Conservation (phyloP, 768 basidiomycete species). For the Calvatia gigantea region DNA sequence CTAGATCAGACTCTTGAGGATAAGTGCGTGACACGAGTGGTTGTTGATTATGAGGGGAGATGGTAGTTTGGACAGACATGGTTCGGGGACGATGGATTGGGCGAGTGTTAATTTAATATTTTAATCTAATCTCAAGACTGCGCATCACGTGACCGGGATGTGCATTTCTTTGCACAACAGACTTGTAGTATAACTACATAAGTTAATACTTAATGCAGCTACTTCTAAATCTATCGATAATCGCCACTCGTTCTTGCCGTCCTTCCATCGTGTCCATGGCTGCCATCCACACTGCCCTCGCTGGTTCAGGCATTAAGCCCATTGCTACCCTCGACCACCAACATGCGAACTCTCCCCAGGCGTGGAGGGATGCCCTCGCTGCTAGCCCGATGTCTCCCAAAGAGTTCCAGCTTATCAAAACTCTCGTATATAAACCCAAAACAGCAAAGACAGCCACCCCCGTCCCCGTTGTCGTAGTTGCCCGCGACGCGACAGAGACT, state of each 20-base stretch:
- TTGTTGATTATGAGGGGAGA: constrained; percentile 76
- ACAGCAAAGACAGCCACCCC: constrained; percentile 86
- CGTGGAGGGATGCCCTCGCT: constrained; percentile 75
- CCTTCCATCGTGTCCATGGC: constrained; percentile 18
- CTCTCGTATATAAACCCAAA: constrained; percentile 94
- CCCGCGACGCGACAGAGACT: constrained; percentile 81
- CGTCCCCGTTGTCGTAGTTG: constrained; percentile 84
- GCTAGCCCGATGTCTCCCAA: constrained; percentile 46
- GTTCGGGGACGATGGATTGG: constrained; percentile 9
- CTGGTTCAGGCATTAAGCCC: constrained; percentile 53
- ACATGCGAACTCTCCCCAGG: constrained; percentile 61
- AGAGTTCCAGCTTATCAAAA: constrained; percentile 75
- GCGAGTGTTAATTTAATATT: neutral
- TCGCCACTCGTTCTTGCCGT: constrained; percentile 12
- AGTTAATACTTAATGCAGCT: constrained; percentile 14
- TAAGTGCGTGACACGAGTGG: constrained; percentile 66
- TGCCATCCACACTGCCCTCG: constrained; percentile 32
- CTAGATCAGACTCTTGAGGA: constrained; percentile 56
- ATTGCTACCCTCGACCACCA: constrained; percentile 51
- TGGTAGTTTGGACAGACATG: constrained; percentile 68
- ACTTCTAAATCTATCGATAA: constrained; percentile 18
- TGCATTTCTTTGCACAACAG: too few relatives aligned
- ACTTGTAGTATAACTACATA: too few relatives aligned
- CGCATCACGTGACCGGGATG: constrained; percentile 1
- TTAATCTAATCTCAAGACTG: constrained; percentile 3